Conservation (phyloP, 306 rosid species). For the Malus domestica region ASM211411v1 NC_041803.1:12025501-12026000, state of each 20-base stretch:
- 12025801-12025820: neutral
- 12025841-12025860: neutral
- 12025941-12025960: neutral
- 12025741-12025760: slow-evolving; percentile 89
- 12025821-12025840: no score
- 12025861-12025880: neutral
- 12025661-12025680: slow-evolving; percentile 68
- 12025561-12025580: slow-evolving; percentile 46
- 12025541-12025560: slow-evolving; percentile 95
- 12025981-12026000: neutral
- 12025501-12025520: slow-evolving; percentile 77
- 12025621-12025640: slow-evolving; percentile 66
- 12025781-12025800: slow-evolving; percentile 51
- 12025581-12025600: slow-evolving; percentile 97
- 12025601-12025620: slow-evolving; percentile 90
- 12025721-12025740: slow-evolving; percentile 56
- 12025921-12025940: neutral
- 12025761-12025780: slow-evolving; percentile 96
- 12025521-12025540: slow-evolving; percentile 58
- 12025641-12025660: slow-evolving; percentile 63
- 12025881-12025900: neutral
- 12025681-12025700: slow-evolving; percentile 61
- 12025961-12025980: neutral
- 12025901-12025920: neutral
- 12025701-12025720: slow-evolving; percentile 86